Evolutionary conservation across 176 grass and related monocot genomes (phyloP).

Genomic region (Ensete ventricosum): DNA sequence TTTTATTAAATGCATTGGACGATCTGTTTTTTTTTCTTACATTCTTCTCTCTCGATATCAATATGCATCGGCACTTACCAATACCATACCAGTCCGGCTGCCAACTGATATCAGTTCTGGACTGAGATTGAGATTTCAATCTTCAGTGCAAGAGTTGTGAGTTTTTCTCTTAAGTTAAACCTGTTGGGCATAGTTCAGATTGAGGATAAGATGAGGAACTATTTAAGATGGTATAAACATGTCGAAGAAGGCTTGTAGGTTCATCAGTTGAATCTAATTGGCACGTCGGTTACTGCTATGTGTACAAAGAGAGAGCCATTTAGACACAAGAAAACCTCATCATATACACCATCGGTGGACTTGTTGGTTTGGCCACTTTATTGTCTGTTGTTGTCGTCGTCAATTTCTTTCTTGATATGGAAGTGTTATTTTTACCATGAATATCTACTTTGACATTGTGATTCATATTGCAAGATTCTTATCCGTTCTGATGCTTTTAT

Average conservation of each 20-base stretch:
- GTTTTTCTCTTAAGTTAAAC: too few species aligned
- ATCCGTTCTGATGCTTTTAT: not conserved
- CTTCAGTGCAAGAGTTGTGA: too few species aligned
- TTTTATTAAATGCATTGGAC: too few species aligned
- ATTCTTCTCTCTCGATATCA: too few species aligned
- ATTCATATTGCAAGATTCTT: not conserved
- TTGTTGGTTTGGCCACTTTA: not conserved
- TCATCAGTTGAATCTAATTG: not conserved
- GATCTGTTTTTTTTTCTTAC: too few species aligned
- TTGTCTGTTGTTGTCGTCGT: too few species aligned
- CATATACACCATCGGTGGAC: not conserved
- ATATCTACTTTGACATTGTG: not conserved
- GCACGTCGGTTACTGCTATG: not conserved
- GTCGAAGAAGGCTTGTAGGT: not conserved
- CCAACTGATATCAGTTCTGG: too few species aligned
- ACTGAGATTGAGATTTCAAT: too few species aligned
- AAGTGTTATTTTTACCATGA: not conserved
- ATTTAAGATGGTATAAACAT: not conserved
- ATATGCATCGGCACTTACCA: too few species aligned
- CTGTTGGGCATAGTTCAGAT: too few species aligned
- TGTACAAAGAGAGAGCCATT: not conserved
- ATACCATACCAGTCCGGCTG: too few species aligned
- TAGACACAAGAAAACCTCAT: not conserved
- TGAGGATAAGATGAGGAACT: not conserved
- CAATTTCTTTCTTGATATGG: too few species aligned